Evolutionary conservation across 2,329 filamentous ascomycete genomes (phyloP), one percentile per base, ranked within the genome.

Genomic region (Graphilbum fragrans): DNA sequence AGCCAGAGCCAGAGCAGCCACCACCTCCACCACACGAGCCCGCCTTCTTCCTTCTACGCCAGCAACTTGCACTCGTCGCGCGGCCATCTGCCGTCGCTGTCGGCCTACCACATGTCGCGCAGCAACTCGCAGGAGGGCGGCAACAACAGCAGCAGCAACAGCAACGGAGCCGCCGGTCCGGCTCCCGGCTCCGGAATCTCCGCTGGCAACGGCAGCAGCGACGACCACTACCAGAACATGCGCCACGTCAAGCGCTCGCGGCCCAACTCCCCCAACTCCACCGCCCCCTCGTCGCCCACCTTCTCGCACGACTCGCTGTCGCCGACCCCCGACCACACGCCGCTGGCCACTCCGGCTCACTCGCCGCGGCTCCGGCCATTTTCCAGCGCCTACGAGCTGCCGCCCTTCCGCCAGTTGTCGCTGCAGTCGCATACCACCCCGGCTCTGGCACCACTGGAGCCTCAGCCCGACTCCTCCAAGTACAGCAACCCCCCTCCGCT

Each of bases 291-390:
- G 21, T 96, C 90, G 25, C 90, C 90, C 21, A 95, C 88, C 4
- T 94, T 95, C 60, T 95, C 90, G 2, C 87, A 95, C 63, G 87
- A 94, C 61, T 95, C 90, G 11, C 74, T 90, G 37, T 96, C 90
- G 10, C 92, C 90, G 5, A 98, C 90, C 2, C 92, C 90, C 11
- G 90, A 96, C 56, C 88, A 95, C 67, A 96, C 92, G n/a, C 90
- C 90, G n/a, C 78, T 96, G 42, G 90, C 88, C 22, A 98, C 90
- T 5, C 90, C 90, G 5, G 90, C 88, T 35, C 92, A 96, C 62
- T 95, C 88, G 17, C 92, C 92, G 39, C 85, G 92, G 35, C 71
- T 98, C 51, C 76, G 88, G 46, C 86, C 90, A 3, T 82, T 84
- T 55, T 75, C 68, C 50, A 79, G 82, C 50, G 72, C 90, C 41